Percentiles rank a stretch among this genome's conserved stretches.
Conservation (phyloP, 352 stramenopile genomes). For the Elongisporangium senticosum region DNA sequence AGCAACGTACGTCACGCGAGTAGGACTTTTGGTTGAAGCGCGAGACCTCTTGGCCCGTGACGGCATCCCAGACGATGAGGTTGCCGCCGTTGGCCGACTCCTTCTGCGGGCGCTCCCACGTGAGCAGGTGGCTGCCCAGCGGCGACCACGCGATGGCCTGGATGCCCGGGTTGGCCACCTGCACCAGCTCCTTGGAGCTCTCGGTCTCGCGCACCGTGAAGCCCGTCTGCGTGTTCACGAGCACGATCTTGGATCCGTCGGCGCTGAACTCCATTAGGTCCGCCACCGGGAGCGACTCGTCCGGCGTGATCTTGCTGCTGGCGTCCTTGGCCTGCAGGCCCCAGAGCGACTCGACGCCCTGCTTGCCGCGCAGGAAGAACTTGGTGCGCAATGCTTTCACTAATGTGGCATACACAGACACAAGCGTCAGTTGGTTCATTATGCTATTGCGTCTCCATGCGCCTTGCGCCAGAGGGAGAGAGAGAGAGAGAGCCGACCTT, state of each 20-base stretch:
- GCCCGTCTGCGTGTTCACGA: conserved; percentile 54
- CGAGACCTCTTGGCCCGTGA: conserved; percentile 46
- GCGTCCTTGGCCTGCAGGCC: conserved; percentile 52
- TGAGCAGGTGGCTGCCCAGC: conserved; percentile 75
- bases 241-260: conserved; percentile 58
- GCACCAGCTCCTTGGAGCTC: conserved; percentile 45
- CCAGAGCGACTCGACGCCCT: conserved; percentile 73
- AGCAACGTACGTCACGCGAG: conserved; percentile 56
- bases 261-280: conserved; percentile 74
- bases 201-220: conserved; percentile 69
- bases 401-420: too few relatives aligned
- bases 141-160: conserved; percentile 79
- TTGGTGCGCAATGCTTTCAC: conserved; percentile 46
- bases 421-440: too few relatives aligned
- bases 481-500: too few relatives aligned
- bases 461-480: too few relatives aligned
- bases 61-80: conserved; percentile 76
- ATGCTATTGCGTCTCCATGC: too few relatives aligned
- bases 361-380: conserved; percentile 78
- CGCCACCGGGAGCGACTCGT: conserved; percentile 43
- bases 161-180: conserved; percentile 70
- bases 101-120: conserved; percentile 84
- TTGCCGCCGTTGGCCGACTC: conserved; percentile 57
- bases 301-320: conserved; percentile 36
- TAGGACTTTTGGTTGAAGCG: conserved; percentile 87